phyloP scores from a whole-genome alignment of 2,329 filamentous ascomycete genomes.

The Diplodia seriata region DNA sequence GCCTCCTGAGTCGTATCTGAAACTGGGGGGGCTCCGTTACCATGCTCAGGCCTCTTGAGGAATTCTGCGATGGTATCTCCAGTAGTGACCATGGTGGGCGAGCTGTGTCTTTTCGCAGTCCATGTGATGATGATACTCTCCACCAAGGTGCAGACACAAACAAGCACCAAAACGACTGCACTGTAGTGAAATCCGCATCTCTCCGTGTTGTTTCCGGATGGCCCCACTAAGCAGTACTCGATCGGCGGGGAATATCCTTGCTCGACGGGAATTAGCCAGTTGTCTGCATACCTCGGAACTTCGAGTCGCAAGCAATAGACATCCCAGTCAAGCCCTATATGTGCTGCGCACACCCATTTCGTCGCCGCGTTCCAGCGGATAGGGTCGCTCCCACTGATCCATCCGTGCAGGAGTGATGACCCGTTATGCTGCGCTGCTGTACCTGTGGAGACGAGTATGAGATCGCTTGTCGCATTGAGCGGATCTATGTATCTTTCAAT shows the following conservation, averaged over 20 bases:
- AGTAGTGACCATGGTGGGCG: conserved; percentile 35
- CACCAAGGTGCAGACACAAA: background rate
- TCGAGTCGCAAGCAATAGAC: background rate
- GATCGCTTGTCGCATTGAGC: background rate
- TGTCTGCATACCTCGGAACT: background rate
- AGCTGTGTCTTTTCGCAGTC: background rate
- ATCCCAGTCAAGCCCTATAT: background rate
- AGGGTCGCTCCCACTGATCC: background rate
- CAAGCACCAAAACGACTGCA: background rate
- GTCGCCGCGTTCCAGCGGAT: background rate
- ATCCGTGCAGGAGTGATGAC: background rate
- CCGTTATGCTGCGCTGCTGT: background rate
- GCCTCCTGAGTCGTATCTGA: background rate
- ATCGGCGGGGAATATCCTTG: background rate
- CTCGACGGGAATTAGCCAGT: background rate
- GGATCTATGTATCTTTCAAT: background rate
- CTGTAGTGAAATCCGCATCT: background rate
- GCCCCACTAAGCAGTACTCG: background rate
- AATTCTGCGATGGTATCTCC: conserved; percentile 42
- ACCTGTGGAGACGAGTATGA: background rate
- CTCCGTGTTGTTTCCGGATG: background rate
- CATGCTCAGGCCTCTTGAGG: conserved; percentile 36
- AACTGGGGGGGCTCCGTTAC: conserved; percentile 24
- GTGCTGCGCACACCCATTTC: background rate
- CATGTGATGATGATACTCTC: background rate